A percentile compares a stretch with the other conserved stretches of the same genome.
These are phyloP conservation scores for Theobroma grandiflorum DNA, from an alignment of 441 rosid genomes.

Conservation along the genomic window DNA sequence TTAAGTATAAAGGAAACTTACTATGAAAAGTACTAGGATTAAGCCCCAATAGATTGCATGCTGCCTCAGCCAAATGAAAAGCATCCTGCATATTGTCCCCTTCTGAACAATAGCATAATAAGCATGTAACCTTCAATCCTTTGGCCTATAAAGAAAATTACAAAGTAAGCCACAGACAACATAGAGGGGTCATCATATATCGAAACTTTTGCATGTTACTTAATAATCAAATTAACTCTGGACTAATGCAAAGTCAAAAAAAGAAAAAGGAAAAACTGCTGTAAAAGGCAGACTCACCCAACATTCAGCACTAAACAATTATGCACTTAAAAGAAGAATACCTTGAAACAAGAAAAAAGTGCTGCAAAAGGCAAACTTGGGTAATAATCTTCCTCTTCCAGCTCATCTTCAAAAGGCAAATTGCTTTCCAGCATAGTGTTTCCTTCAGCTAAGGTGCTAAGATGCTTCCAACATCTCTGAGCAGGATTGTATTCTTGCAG, in stretches of 20 bases:
- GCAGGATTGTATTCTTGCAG: slow-evolving; percentile 72
- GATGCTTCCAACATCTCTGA: slow-evolving; percentile 88
- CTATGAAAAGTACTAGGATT: slow-evolving; percentile 54
- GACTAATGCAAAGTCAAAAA: background rate
- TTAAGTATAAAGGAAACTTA: slow-evolving; percentile 35
- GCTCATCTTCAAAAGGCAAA: slow-evolving; percentile 75
- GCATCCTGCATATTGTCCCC: slow-evolving; percentile 93
- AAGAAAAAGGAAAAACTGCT: background rate
- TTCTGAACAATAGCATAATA: slow-evolving; percentile 92
- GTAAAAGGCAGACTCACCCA: background rate
- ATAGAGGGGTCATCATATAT: background rate
- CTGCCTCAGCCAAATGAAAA: slow-evolving; percentile 77
- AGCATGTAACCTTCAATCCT: slow-evolving; percentile 82
- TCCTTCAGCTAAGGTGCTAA: slow-evolving; percentile 68
- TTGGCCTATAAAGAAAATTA: slow-evolving; percentile 54
- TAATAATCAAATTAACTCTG: background rate
- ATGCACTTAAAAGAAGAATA: slow-evolving; percentile 26
- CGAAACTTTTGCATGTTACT: background rate
- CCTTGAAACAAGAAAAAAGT: slow-evolving; percentile 89
- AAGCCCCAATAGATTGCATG: slow-evolving; percentile 56
- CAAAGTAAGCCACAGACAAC: background rate
- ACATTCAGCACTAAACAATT: background rate
- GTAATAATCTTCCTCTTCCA: slow-evolving; percentile 84
- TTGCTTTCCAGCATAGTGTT: slow-evolving; percentile 38
- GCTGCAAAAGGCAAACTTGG: slow-evolving; percentile 97